Evolutionary conservation across 1,139 yeast genomes (phyloP).

Genomic region (Hemisphaericaspora xylanilytica): DNA sequence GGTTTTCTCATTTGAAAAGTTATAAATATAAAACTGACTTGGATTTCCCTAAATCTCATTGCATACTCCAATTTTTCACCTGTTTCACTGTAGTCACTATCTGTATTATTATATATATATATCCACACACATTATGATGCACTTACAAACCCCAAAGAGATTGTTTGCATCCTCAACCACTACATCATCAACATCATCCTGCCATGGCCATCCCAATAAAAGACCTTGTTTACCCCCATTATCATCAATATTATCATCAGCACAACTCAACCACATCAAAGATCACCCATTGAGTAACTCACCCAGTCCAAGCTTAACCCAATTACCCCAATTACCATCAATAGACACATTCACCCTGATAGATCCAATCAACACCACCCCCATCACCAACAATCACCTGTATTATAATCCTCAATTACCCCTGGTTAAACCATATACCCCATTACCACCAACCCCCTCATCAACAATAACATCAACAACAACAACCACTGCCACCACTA

Average conservation of each 20-base stretch:
- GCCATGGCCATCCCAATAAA: neutral
- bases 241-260: conserved; percentile 32
- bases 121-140: conserved; percentile 13
- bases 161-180: conserved; percentile 27
- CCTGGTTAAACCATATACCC: conserved; percentile 1
- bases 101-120: neutral
- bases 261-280: conserved; percentile 14
- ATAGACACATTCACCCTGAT: conserved; percentile 19
- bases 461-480: too few species aligned
- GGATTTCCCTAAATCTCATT: too few species aligned
- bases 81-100: too few species aligned
- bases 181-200: conserved; percentile 4
- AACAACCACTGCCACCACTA: too few species aligned
- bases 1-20: too few species aligned
- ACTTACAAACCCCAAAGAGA: conserved; percentile 33
- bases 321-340: conserved; percentile 23
- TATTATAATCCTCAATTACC: conserved; percentile 12
- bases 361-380: conserved; percentile 11
- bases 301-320: conserved; percentile 18
- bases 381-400: conserved; percentile 11
- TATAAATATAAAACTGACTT: too few species aligned
- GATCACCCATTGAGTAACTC: conserved; percentile 39
- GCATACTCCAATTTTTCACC: too few species aligned
- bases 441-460: conserved; percentile 1
- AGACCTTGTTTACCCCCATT: conserved; percentile 41